Conservation (phyloP, 345 rosid genomes). For the Gossypium herbaceum region DNA sequence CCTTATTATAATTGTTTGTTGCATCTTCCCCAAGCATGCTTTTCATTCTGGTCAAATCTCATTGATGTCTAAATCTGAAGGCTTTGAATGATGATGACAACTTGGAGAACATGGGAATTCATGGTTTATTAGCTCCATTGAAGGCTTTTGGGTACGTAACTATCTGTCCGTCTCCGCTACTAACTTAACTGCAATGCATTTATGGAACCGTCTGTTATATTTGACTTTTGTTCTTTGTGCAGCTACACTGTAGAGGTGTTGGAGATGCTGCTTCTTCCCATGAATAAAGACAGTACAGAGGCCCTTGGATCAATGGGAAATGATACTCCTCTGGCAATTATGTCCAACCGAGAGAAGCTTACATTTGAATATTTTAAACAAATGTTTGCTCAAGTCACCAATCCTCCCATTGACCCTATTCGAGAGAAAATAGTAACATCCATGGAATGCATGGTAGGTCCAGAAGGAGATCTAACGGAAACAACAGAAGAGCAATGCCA, state of each 20-base stretch:
- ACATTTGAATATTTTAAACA: constrained; percentile 96
- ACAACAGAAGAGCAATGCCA: constrained; percentile 95
- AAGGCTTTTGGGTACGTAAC: constrained; percentile 90
- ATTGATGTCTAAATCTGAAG: constrained; percentile 29
- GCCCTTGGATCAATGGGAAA: constrained; percentile 99
- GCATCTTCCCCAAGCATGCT: background rate
- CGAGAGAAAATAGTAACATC: constrained; percentile 99
- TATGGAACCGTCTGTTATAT: background rate
- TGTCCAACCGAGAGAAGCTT: constrained; percentile 88
- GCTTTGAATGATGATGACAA: constrained; percentile 69
- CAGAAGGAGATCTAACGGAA: constrained; percentile 98
- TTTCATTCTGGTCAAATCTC: background rate
- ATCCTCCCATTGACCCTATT: constrained; percentile 98
- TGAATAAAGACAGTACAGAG: constrained; percentile 94
- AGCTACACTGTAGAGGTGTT: constrained; percentile 96
- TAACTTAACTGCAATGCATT: background rate
- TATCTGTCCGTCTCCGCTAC: background rate
- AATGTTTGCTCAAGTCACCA: constrained; percentile 99
- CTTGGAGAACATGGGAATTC: constrained; percentile 88
- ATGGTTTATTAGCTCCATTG: constrained; percentile 80
- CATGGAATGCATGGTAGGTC: constrained; percentile 99
- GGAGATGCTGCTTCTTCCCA: constrained; percentile 97
- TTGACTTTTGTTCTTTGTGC: constrained; percentile 21
- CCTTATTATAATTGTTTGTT: background rate
- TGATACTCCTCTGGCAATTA: constrained; percentile 95